Evolutionary conservation across 225 moss, liverwort and hornwort species (phyloP), one percentile per base, ranked within the genome.

Genomic region (Asterella californica): DNA sequence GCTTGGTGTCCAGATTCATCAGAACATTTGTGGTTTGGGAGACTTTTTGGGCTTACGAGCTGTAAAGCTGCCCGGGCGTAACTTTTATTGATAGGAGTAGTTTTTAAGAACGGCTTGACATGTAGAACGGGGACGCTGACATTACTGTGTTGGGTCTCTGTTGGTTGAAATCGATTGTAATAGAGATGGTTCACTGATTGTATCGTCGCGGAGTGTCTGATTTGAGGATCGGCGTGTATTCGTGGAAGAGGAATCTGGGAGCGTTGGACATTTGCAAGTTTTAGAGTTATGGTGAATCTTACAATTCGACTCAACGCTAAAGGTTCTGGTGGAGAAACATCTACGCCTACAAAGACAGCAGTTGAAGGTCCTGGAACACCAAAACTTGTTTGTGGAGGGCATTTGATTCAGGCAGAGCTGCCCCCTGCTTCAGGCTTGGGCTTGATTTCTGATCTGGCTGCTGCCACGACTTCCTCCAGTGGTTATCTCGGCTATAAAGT

Each of bases 301-400:
- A 94, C 92, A 60, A 97, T 97, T 68, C 91, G 93, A 79, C 94
- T 97, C 59, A 91, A 90, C 78, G 91, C 89, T 75, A 88, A 90
- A 79, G 91, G 90, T 75, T 79, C 84, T 76, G 72, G 79, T 25
- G 74, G 83, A 78, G 94, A 88, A 66, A 84, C 81, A 74, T 87
- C 81, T 34, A 88, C 79, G 50, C 82, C 82, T 30, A 76, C 82
- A 27, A 82, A 86, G 38, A 47, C 77, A 27, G 80, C 74, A 64
- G 50, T 70, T 36, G 85, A 81, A 74, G 86, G 83, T 34, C 82
- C 87, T 38, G 76, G 74, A 67, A 72, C 90, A 36, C 84, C 91
- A 38, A 70, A 67, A 34, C 61, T 82, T 70, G 29, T 70, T 18
- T 88, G 87, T 76, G 87, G 84, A 67, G 78, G 84, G 30, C 94